phyloP scores from a whole-genome alignment of 805 yeast genomes.

The Teunomyces pallodes region DNA sequence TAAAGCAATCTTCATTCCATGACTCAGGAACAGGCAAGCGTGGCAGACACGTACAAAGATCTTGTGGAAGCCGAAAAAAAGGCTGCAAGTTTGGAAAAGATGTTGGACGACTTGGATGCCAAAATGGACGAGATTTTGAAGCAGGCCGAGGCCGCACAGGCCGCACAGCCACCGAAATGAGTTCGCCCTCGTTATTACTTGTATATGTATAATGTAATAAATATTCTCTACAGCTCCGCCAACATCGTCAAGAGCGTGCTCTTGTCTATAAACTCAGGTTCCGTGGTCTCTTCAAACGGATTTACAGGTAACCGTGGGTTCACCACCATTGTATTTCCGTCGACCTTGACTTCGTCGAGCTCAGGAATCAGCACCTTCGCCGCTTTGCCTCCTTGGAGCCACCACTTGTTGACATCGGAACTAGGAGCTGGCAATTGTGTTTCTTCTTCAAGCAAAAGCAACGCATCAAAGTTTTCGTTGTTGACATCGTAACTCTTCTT shows the following conservation, averaged over 20 bases:
- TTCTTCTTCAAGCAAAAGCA: conserved; percentile 24
- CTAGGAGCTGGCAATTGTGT: conserved; percentile 80
- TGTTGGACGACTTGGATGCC: conserved; percentile 63
- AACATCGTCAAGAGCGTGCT: conserved; percentile 14
- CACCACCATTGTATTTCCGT: conserved; percentile 35
- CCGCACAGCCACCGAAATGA: not conserved
- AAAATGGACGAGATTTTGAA: conserved; percentile 57
- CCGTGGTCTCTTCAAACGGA: conserved; percentile 60
- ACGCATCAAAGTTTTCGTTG: conserved; percentile 28
- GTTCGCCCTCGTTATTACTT: not conserved
- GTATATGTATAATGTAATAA: too few species aligned
- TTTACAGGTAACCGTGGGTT: conserved; percentile 72
- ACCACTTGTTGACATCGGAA: conserved; percentile 81
- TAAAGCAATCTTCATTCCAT: conserved; percentile 10
- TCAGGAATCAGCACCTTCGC: conserved; percentile 63
- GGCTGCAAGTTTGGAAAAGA: conserved; percentile 60
- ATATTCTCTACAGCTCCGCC: not conserved
- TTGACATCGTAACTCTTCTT: conserved; percentile 46
- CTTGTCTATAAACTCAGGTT: conserved; percentile 50
- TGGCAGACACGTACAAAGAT: conserved; percentile 58
- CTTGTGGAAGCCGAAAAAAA: conserved; percentile 64
- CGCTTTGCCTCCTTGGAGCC: conserved; percentile 77
- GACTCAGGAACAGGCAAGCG: conserved; percentile 34
- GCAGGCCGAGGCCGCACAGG: conserved; percentile 42
- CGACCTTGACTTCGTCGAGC: conserved; percentile 27